These are phyloP conservation scores for Chiua virens DNA, from an alignment of 768 basidiomycete species.

Conservation along the genomic window DNA sequence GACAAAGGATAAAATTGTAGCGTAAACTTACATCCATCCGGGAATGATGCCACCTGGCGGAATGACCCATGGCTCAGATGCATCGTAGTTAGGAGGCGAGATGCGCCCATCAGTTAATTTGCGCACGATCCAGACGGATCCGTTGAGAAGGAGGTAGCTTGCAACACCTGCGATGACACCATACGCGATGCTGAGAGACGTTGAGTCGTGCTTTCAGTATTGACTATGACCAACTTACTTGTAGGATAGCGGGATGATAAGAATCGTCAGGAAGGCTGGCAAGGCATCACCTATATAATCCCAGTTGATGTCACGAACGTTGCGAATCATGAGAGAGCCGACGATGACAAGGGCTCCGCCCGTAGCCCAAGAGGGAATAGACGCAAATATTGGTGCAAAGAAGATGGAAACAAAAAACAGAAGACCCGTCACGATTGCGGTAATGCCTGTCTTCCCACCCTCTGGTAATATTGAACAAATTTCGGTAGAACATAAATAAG, in stretches of 20 bases:
- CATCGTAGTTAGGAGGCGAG: conserved; percentile 61
- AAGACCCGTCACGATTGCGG: conserved; percentile 69
- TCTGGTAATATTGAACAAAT: conserved; percentile 40
- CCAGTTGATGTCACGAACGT: conserved; percentile 88
- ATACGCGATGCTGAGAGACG: conserved; percentile 69
- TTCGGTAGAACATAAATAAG: neutral
- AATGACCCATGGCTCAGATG: conserved; percentile 66
- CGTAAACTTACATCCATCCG: conserved; percentile 56
- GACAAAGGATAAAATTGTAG: neutral
- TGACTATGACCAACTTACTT: conserved; percentile 48
- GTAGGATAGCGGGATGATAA: conserved; percentile 77
- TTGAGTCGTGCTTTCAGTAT: neutral
- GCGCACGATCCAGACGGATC: conserved; percentile 56
- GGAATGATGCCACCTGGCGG: conserved; percentile 73
- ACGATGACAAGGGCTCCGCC: conserved; percentile 84
- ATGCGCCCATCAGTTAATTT: conserved; percentile 60
- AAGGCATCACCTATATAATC: conserved; percentile 85
- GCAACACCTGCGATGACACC: conserved; percentile 81
- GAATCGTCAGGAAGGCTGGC: conserved; percentile 79
- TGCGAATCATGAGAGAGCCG: conserved; percentile 87
- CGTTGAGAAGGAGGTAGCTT: conserved; percentile 73
- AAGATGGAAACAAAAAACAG: conserved; percentile 84
- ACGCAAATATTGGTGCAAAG: conserved; percentile 87
- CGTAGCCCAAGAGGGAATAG: conserved; percentile 85
- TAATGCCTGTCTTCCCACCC: conserved; percentile 86